These are phyloP conservation scores for Populus euphratica DNA, from an alignment of 345 rosid genomes.

Conservation along the genomic window DNA sequence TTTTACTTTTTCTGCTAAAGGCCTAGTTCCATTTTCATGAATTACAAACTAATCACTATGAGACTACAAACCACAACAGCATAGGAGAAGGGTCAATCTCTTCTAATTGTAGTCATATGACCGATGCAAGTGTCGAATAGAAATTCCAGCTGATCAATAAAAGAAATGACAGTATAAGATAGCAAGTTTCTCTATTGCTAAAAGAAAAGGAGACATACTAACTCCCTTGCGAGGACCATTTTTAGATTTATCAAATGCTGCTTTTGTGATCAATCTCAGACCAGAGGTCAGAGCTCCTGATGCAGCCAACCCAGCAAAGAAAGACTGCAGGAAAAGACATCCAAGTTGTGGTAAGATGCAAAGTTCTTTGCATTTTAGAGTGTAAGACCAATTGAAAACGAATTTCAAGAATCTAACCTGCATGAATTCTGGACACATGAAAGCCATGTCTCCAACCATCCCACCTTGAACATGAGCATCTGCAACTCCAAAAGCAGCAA, in stretches of 20 bases:
- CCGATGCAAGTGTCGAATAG: background rate
- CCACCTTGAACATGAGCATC: constrained; percentile 92
- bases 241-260: constrained; percentile 59
- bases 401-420: constrained; percentile 44
- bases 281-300: constrained; percentile 79
- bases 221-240: constrained; percentile 78
- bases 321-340: constrained; percentile 46
- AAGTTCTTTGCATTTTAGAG: background rate
- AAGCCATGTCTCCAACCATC: constrained; percentile 78
- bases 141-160: background rate
- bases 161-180: background rate
- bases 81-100: background rate
- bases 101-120: background rate
- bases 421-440: constrained; percentile 85
- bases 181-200: background rate
- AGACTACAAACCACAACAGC: background rate
- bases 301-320: constrained; percentile 81
- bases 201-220: constrained; percentile 40
- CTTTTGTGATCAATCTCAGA: constrained; percentile 69
- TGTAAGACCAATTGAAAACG: background rate
- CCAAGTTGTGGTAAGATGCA: background rate
- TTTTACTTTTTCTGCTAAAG: background rate
- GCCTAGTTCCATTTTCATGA: background rate
- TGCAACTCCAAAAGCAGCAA: constrained; percentile 64
- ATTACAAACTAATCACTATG: background rate